Evolutionary conservation across 352 stramenopile genomes (phyloP).

Genomic region (Phytophthora niederhauseri): DNA sequence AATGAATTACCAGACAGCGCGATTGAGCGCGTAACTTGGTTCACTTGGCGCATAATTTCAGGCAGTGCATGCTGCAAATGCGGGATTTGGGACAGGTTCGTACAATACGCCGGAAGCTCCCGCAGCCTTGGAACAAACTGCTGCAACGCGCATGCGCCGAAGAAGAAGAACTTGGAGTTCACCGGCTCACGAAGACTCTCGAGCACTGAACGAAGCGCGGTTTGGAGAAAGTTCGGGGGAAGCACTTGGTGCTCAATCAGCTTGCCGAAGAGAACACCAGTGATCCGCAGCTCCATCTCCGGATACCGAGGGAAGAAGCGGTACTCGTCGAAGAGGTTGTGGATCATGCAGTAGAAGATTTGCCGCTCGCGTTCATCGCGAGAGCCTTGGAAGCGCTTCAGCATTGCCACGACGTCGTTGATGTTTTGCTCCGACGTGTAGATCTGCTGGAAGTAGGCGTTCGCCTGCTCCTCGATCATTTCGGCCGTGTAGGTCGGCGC

Average conservation of each 20-base stretch:
- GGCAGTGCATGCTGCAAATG: slow-evolving; percentile 96
- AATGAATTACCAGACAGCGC: slow-evolving; percentile 45
- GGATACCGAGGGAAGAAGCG: slow-evolving; percentile 99
- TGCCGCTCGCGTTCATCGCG: slow-evolving; percentile 96
- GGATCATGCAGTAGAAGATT: slow-evolving; percentile 99
- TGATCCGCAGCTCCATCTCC: slow-evolving; percentile 99
- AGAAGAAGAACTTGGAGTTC: slow-evolving; percentile 98
- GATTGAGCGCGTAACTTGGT: slow-evolving; percentile 76
- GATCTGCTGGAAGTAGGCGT: slow-evolving; percentile 99
- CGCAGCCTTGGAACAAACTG: slow-evolving; percentile 98
- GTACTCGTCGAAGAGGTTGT: slow-evolving; percentile 99
- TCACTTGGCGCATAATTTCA: slow-evolving; percentile 91
- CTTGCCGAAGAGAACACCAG: slow-evolving; percentile 97
- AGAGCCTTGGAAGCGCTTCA: slow-evolving; percentile 98
- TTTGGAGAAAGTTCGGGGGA: slow-evolving; percentile 97
- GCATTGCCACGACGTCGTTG: slow-evolving; percentile 97
- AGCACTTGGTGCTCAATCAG: slow-evolving; percentile 99
- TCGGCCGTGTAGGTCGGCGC: slow-evolving; percentile 80
- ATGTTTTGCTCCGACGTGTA: slow-evolving; percentile 99
- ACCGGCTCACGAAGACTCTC: slow-evolving; percentile 96
- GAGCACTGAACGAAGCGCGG: slow-evolving; percentile 97
- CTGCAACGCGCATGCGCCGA: slow-evolving; percentile 98
- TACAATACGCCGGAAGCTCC: slow-evolving; percentile 98
- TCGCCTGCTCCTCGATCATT: slow-evolving; percentile 98
- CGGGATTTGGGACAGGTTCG: slow-evolving; percentile 98